phyloP scores from a whole-genome alignment of 495 filamentous ascomycete genomes.

The Podospora pseudopauciseta region DNA sequence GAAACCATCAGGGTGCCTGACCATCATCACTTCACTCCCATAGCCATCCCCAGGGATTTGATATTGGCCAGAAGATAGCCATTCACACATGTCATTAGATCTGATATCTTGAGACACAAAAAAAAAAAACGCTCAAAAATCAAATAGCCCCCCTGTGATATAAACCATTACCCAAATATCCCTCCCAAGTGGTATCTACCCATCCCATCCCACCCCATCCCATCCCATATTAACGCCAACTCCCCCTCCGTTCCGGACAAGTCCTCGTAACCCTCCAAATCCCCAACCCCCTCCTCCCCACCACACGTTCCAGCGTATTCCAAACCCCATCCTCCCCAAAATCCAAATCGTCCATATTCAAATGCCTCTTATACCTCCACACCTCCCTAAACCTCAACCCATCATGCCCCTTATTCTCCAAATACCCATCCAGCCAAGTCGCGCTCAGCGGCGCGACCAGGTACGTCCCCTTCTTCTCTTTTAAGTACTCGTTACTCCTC shows the following conservation, averaged over 20 bases:
- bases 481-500: conserved; percentile 47
- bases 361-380: conserved; percentile 69
- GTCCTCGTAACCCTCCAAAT: conserved; percentile 72
- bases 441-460: conserved; percentile 70
- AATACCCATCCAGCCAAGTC: conserved; percentile 64
- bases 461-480: conserved; percentile 55
- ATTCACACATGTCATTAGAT: neutral
- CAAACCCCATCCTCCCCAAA: conserved; percentile 79
- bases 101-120: neutral
- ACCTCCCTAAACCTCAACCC: conserved; percentile 58
- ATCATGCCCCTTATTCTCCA: conserved; percentile 44
- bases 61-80: neutral
- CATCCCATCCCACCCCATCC: conserved; percentile 9
- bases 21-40: neutral
- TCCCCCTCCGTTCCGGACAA: conserved; percentile 26
- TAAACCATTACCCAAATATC: no score
- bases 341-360: conserved; percentile 92
- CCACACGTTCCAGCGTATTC: conserved; percentile 66
- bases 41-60: no score
- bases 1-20: conserved; percentile 37
- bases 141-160: neutral
- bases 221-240: conserved; percentile 5
- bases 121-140: conserved; percentile 3
- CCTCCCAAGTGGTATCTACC: neutral
- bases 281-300: conserved; percentile 75